phyloP scores from a whole-genome alignment of 1,284 basidiomycete species.

The Trametes hirsuta region DNA sequence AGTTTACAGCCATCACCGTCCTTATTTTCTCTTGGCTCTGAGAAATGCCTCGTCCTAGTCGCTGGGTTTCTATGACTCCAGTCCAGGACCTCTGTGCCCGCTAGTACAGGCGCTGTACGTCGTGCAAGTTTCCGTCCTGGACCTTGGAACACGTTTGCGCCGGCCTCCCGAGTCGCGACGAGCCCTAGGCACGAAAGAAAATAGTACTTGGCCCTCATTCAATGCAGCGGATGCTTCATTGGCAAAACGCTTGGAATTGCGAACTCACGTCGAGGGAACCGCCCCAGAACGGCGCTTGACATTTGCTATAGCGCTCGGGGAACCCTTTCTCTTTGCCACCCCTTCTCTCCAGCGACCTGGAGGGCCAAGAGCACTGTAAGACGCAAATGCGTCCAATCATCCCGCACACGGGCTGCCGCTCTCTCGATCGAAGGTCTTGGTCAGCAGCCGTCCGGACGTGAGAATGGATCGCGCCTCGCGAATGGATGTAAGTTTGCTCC shows the following conservation, averaged over 20 bases:
- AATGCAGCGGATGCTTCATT: neutral
- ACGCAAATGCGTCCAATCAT: no score
- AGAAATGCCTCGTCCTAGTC: neutral
- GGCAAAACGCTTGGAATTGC: neutral
- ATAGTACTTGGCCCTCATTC: neutral
- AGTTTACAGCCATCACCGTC: constrained; percentile 3
- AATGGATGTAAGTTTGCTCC: constrained; percentile 12
- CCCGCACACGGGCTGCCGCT: neutral
- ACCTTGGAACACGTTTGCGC: no score
- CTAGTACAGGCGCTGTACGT: neutral
- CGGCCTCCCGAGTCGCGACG: neutral
- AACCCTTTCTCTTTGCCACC: neutral
- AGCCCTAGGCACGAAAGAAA: neutral
- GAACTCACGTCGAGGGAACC: neutral
- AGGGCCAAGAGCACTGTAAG: no score
- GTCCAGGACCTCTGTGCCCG: neutral
- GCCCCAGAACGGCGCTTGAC: neutral
- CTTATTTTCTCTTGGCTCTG: constrained; percentile 9
- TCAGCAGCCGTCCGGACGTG: constrained; percentile 22
- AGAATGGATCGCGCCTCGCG: constrained; percentile 14
- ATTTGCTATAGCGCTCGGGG: neutral
- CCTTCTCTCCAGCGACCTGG: neutral
- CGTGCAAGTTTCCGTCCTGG: neutral
- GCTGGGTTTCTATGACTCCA: neutral
- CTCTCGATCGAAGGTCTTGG: constrained; percentile 3